Conservation (phyloP, 1,284 basidiomycete species). For the Ustilago xerochloae region DNA sequence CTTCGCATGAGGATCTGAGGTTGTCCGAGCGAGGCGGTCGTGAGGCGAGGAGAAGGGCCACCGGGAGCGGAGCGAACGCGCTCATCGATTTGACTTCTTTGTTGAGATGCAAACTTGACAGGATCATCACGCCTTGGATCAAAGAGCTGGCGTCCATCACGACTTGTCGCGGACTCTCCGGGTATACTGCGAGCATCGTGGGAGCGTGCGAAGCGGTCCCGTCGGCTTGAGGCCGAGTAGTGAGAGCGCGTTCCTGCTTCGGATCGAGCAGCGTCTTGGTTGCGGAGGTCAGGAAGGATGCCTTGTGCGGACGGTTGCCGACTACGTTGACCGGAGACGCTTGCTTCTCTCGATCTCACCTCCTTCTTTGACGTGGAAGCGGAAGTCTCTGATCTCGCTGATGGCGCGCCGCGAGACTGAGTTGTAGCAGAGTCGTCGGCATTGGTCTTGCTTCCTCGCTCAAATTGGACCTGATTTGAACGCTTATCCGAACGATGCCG, state of each 20-base stretch:
- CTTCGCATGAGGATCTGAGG: constrained; percentile 37
- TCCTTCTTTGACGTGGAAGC: constrained; percentile 25
- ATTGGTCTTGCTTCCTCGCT: constrained; percentile 8
- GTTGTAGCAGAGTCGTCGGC: background rate
- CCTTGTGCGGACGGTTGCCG: constrained; percentile 28
- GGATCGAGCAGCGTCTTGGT: constrained; percentile 20
- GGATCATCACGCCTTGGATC: constrained; percentile 87
- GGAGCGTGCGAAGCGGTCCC: constrained; percentile 34
- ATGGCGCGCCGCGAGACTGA: constrained; percentile 7
- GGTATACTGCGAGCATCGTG: constrained; percentile 33
- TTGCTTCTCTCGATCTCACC: constrained; percentile 16
- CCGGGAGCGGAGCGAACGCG: constrained; percentile 12
- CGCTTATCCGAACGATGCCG: constrained; percentile 24
- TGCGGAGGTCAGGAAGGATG: constrained; percentile 29
- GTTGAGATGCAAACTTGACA: constrained; percentile 70
- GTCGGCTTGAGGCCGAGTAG: constrained; percentile 21
- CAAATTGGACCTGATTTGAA: constrained; percentile 3
- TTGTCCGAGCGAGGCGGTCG: constrained; percentile 9
- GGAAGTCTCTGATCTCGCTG: constrained; percentile 19
- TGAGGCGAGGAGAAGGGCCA: constrained; percentile 18
- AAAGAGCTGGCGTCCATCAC: constrained; percentile 72
- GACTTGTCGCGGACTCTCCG: constrained; percentile 24
- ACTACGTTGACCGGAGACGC: constrained; percentile 18
- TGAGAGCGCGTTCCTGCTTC: constrained; percentile 26
- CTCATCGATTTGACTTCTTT: constrained; percentile 32